A percentile compares a stretch with the other conserved stretches of the same genome.
These are phyloP conservation scores for Heterobasidion occidentale DNA, from an alignment of 1,284 basidiomycete genomes.

Conservation along the genomic window DNA sequence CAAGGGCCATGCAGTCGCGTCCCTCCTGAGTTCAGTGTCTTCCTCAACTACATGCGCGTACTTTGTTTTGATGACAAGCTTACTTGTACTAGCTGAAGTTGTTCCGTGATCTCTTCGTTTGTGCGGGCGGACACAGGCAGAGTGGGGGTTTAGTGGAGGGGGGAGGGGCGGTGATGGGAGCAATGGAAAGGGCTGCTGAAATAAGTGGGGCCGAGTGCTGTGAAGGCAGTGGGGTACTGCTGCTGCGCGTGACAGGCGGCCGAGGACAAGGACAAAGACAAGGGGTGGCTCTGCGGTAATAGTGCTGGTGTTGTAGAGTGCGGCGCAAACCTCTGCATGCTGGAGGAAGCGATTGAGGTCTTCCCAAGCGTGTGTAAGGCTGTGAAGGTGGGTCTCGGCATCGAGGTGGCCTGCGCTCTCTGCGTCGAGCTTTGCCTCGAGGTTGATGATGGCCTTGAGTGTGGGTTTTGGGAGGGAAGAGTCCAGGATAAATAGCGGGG, in stretches of 20 bases:
- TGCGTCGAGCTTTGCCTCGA: conserved; percentile 40
- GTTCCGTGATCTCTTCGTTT: conserved; percentile 95
- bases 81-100: conserved; percentile 97
- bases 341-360: conserved; percentile 44
- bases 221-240: conserved; percentile 2
- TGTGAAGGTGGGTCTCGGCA: conserved; percentile 39
- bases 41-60: conserved; percentile 95
- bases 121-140: conserved; percentile 34
- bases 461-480: conserved; percentile 17
- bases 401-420: conserved; percentile 47
- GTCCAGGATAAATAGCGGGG: neutral
- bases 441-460: conserved; percentile 32
- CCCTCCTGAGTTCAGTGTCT: conserved; percentile 97
- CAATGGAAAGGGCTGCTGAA: conserved; percentile 20
- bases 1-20: too few species aligned
- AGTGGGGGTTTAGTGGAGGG: conserved; percentile 9
- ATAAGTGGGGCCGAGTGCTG: conserved; percentile 5
- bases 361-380: conserved; percentile 43
- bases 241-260: neutral
- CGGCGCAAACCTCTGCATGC: conserved; percentile 33
- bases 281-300: conserved; percentile 10
- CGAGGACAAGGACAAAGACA: too few species aligned
- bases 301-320: neutral
- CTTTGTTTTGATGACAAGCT: conserved; percentile 97
- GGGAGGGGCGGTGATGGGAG: conserved; percentile 8